Base-by-base conservation (phyloP, 768 basidiomycete species). In the Leccinellum rugosiceps region DNA sequence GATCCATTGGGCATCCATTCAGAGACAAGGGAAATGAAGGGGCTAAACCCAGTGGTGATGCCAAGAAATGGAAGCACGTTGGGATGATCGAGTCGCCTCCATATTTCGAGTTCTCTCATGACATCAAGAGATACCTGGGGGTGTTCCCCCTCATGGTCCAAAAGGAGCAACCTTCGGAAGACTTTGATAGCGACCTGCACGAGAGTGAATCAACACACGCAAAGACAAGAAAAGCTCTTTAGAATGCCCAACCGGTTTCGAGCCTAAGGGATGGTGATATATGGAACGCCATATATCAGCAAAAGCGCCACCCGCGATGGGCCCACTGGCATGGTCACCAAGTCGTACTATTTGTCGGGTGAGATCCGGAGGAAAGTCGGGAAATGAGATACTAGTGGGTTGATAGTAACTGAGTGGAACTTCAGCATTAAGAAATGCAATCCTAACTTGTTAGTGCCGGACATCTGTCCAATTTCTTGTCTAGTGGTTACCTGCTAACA, bases 61-160 rank as follows among this genome's bases (percentile, higher is more conserved):
- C 61, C 61, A 25, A 63, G 61, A 26, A 63, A 63, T 1, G 61
- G 61, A 26, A 63, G 56, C 4, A 63, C 34, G 28, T 63, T 63
- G n/a, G 61, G 61, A 15, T 63, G 61, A 46, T 55, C 53, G 31
- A 63, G 53, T 25, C 61, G 52, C n/a, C 50, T 38, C 61, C 56
- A 63, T 25, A 63, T 58, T 14, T 63, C 61, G 19, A 63, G 61
- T 14, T 63, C 50, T 10, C 61, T 53, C 44, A 56, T 56, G n/a
- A 58, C 45, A 7, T 54, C 55, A n/a, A 51, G n/a, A 15, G 49
- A 34, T 11, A 46, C 15, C 13, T 58, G 49, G 1, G 41, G 51
- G 14, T 38, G 25, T 6, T 54, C 21, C 13, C 47, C 47, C n/a
- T 38, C 3, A 8, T 34, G 38, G 30, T 58, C 54, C 10, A 30